Evolutionary conservation across 2,329 filamentous ascomycete genomes (phyloP), one percentile per base, ranked within the genome.

Genomic region (Beauveria sp.): DNA sequence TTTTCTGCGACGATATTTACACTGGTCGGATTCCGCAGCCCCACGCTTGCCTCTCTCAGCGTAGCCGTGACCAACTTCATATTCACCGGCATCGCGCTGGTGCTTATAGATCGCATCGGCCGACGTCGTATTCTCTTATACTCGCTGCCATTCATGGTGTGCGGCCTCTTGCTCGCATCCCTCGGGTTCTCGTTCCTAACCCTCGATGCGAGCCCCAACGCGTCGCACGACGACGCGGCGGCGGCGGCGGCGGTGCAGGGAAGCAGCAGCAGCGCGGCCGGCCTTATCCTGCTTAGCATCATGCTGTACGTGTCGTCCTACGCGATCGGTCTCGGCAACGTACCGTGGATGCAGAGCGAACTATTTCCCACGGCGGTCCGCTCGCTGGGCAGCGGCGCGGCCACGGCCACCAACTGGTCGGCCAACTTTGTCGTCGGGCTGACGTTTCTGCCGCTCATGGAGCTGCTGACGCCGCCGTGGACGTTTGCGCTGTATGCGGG

Each of bases 311-410:
- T 96, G 2, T 88, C 90, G 9, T 81, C 88, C 1, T 97, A 96
- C 70, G 93, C 93, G 1, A 79, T 92, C 1, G 93, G 93, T 2
- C 80, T 97, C 2, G 93, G 93, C 9, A 96, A 92, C 67, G 91
- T 97, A 3, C 92, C 93, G 0, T 97, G 93, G 93, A 93, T 96
- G 81, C 92, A 96, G 76, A 91, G 88, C 67, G 93, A 97, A 76
- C 82, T 96, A 37, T 97, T 97, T 70, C 89, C 92, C 1, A 79
- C 92, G 53, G 80, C 81, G 34, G 89, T 92, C 51, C 85, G 90
- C 54, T 86, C 87, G 5, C 74, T 91, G 1, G 90, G 90, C 30
- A 90, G 87, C 62, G 86, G 86, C 0, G 72, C 91, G 5, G 83
- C 88, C 2, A 93, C 92, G 8, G 88, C 87, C 5, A 96, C 90